Evolutionary conservation across 371 early-diverging fungal genomes (phyloP), one percentile per base, ranked within the genome.

Genomic region (Circinella umbellata): DNA sequence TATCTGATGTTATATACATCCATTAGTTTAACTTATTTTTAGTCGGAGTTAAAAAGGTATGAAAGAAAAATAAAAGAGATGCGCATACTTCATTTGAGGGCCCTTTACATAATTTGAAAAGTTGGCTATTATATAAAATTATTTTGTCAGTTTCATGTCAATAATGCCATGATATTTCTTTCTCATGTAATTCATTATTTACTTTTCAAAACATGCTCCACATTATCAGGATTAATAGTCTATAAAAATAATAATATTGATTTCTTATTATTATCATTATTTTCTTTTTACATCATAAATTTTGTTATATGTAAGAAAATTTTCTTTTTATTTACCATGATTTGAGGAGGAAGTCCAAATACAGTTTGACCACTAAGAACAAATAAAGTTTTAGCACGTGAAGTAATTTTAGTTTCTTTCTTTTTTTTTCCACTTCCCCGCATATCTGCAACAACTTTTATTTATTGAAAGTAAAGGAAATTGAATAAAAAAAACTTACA

Each of bases 31-130:
- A 51, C 4, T 51, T n/a, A 15, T 15, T n/a, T 17, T 51, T 4
- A 51, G 2, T 57, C 57, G 34, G 57, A 34, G 57, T 15, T 51
- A 27, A 57, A 27, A 7, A 57, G 27, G 1, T 5, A 51, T 51
- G 51, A n/a, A 15, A 8, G 17, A 15, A 51, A n/a, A 51, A 4
- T 51, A 17, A 17, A 51, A 17, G 15, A 51, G 51, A 15, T 27
- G 0, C 20, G 4, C 57, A 4, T 57, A 34, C 57, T 27, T 57
- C 57, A 85, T 71, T 47, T 75, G 70, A 7, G 82, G 76, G 1
- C 86, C 88, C 71, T 90, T 90, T 37, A 78, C 69, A 39, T 89
- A 90, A 69, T 87, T 86, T 49, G 87, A 82, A 76, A 90, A 90
- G 66, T 90, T 82, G 49, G 57, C 81, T 81, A 5, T 51, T 5